Evolutionary conservation across 108 stramenopile genomes (phyloP).

Genomic region (Mediolabrus comicus): DNA sequence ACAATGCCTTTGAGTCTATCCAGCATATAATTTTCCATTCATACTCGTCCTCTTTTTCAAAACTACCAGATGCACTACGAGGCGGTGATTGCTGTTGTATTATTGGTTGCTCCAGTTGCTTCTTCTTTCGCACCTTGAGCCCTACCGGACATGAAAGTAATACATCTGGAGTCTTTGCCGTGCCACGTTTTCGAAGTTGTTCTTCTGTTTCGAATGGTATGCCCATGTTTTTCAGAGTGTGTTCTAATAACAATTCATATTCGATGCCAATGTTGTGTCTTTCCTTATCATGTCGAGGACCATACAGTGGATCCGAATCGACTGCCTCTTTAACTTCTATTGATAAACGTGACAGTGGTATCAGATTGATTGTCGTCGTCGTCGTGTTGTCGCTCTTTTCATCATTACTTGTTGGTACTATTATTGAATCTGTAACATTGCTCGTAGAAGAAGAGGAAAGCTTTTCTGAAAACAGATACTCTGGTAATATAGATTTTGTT

Average conservation of each 20-base stretch:
- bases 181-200: slow-evolving; percentile 66
- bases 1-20: slow-evolving; percentile 86
- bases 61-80: background rate
- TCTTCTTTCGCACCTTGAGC: slow-evolving; percentile 31
- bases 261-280: slow-evolving; percentile 72
- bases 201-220: slow-evolving; percentile 84
- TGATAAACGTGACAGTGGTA: slow-evolving; percentile 54
- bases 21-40: slow-evolving; percentile 84
- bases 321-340: slow-evolving; percentile 65
- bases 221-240: slow-evolving; percentile 52
- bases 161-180: slow-evolving; percentile 78
- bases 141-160: slow-evolving; percentile 58
- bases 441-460: slow-evolving; percentile 1
- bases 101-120: background rate
- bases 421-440: background rate
- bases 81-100: background rate
- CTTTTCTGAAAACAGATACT: slow-evolving; percentile 58
- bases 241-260: slow-evolving; percentile 71
- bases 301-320: slow-evolving; percentile 75
- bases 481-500: slow-evolving; percentile 34
- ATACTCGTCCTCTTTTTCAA: slow-evolving; percentile 30
- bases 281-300: slow-evolving; percentile 63
- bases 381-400: background rate
- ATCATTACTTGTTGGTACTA: background rate
- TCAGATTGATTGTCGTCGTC: background rate